These are phyloP conservation scores for Tylopilus plumbeoviolaceoides DNA, from an alignment of 768 basidiomycete species.

Conservation along the genomic window DNA sequence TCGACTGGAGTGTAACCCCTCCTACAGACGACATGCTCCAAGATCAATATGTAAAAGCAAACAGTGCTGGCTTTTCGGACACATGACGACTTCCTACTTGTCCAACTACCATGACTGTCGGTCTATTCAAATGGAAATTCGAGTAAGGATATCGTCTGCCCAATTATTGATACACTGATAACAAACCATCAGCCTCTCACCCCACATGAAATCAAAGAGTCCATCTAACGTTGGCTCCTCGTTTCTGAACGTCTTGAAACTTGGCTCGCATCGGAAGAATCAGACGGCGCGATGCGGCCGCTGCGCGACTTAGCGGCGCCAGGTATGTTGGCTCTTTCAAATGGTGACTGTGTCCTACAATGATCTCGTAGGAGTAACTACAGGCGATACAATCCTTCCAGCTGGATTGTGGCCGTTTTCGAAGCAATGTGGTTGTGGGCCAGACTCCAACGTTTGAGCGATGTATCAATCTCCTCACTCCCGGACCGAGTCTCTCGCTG, in stretches of 20 bases:
- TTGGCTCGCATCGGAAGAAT: background rate
- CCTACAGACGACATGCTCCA: no score
- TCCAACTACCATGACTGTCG: background rate
- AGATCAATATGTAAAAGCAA: no score
- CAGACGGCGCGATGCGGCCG: background rate
- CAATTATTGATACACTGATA: background rate
- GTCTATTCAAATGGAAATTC: background rate
- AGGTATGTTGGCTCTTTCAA: background rate
- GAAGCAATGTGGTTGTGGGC: no score
- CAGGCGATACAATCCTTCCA: background rate
- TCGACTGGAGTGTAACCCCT: no score
- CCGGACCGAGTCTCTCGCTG: no score
- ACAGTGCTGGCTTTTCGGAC: no score
- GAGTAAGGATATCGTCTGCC: background rate
- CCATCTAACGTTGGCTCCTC: background rate
- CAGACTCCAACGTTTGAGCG: no score
- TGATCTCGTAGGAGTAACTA: conserved; percentile 1
- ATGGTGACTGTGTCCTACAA: background rate
- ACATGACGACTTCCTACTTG: no score
- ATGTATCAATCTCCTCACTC: no score
- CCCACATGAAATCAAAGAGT: background rate
- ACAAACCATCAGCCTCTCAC: background rate
- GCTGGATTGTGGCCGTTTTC: no score
- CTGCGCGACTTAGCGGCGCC: background rate
- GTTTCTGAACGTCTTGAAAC: background rate